Evolutionary conservation across 2,329 filamentous ascomycete species (phyloP), one percentile per base, ranked within the genome.

Genomic region (Cladosporium sp.): DNA sequence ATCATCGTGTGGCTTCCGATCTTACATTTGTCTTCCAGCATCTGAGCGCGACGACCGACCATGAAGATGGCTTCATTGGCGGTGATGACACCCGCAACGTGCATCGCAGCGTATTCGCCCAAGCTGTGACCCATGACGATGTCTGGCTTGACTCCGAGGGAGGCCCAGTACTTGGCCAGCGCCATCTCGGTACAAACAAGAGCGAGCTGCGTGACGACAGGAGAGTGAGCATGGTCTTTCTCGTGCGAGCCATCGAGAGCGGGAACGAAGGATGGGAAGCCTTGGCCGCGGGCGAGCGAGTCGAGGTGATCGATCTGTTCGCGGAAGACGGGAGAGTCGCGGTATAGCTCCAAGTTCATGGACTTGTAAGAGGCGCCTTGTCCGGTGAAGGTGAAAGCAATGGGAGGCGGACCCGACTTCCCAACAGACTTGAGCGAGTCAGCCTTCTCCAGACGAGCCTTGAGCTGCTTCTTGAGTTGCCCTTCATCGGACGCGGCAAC

Each of bases 151-250:
- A 73, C 51, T 14, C 70, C 69, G 3, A 75, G 63, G 1, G 69
- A 68, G 0, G 36, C 51, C 65, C 63, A 66, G 34, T 66, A 60
- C n/a, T 61, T 55, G 6, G 61, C 40, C 12, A 79, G 63, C 15
- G 75, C 76, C 50, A 82, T 77, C 61, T 81, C 67, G 1, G 76
- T 54, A 52, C 68, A 74, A 2, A 73, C 67, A 3, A 69, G 62
- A 2, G 74, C 76, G 1, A 81, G 67, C 49, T 81, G 79, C 12
- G 64, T 62, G n/a, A 64, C 56, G 3, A 65, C 59, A 25, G 67
- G 61, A 37, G 58, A 40, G 36, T 61, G 43, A 7, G 47, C 25
- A 51, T 64, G 25, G 28, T 62, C 42, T 34, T 65, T 25, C 15
- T 42, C 9, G 34, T 39, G 20, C 3, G 56, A 50, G n/a, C 60